Evolutionary conservation across 129 eudicot species (phyloP).

Genomic region (Mikania micrantha): DNA sequence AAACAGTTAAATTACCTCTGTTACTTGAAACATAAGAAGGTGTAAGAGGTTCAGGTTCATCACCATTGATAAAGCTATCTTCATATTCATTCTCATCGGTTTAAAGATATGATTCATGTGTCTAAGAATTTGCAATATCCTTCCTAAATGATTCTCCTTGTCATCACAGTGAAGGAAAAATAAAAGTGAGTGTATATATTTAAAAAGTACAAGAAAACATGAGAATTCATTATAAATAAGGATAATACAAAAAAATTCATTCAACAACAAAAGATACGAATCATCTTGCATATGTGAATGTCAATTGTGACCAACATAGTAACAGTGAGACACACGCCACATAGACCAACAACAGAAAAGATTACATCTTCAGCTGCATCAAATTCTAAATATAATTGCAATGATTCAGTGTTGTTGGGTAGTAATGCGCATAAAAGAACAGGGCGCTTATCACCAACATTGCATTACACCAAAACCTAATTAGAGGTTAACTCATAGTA

Average conservation of each 20-base stretch:
- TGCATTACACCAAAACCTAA: constrained; percentile 78
- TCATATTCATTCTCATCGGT: constrained; percentile 76
- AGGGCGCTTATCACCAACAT: constrained; percentile 72
- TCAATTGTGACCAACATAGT: constrained; percentile 38
- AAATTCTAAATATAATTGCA: constrained; percentile 82
- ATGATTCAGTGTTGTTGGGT: constrained; percentile 61
- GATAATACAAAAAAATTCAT: neutral
- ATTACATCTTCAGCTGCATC: constrained; percentile 70
- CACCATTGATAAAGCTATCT: constrained; percentile 79
- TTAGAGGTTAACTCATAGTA: no score
- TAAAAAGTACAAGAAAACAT: constrained; percentile 1
- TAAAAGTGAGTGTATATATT: no score
- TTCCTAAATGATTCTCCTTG: constrained; percentile 80
- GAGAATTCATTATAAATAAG: neutral
- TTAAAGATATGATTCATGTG: constrained; percentile 42
- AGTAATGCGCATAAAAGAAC: constrained; percentile 71
- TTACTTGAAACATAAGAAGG: constrained; percentile 49
- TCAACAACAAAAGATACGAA: constrained; percentile 51
- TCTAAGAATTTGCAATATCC: constrained; percentile 59
- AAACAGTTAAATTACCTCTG: constrained; percentile 21
- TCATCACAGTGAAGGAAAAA: constrained; percentile 36
- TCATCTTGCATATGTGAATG: constrained; percentile 35
- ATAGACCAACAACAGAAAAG: constrained; percentile 87
- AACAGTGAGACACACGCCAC: constrained; percentile 70
- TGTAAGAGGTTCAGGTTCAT: constrained; percentile 38